phyloP scores from a whole-genome alignment of 2,329 filamentous ascomycete genomes.

The Sporothrix brasiliensis region DNA sequence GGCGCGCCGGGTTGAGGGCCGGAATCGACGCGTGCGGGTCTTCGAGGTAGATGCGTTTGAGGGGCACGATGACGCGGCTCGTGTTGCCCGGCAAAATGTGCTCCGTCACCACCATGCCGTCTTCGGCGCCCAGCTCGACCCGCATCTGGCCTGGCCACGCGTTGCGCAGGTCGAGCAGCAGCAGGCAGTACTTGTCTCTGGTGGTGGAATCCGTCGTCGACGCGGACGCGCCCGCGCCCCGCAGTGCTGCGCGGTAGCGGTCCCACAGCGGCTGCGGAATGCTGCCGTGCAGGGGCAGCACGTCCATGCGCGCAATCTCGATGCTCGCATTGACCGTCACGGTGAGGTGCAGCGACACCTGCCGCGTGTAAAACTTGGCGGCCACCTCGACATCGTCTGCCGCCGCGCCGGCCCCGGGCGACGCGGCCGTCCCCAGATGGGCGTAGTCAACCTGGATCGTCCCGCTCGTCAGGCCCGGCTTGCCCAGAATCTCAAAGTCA shows the following conservation, averaged over 20 bases:
- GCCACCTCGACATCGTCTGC: conserved; percentile 64
- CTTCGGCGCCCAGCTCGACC: conserved; percentile 56
- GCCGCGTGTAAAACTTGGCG: conserved; percentile 79
- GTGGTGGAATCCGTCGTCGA: background rate
- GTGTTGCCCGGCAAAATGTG: conserved; percentile 68
- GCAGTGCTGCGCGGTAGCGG: conserved; percentile 41
- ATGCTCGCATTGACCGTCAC: conserved; percentile 92
- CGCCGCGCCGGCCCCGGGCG: conserved; percentile 56
- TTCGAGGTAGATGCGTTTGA: conserved; percentile 74
- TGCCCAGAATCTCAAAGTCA: conserved; percentile 82
- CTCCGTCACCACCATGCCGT: conserved; percentile 55
- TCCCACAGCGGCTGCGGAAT: conserved; percentile 66
- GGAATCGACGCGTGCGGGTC: conserved; percentile 78
- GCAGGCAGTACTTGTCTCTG: conserved; percentile 69
- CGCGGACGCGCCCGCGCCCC: no score
- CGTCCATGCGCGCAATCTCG: conserved; percentile 77
- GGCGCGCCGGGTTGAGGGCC: conserved; percentile 75
- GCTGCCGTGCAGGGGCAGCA: conserved; percentile 70
- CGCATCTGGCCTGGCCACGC: conserved; percentile 81
- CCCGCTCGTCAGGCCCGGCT: conserved; percentile 78
- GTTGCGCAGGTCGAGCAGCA: conserved; percentile 84
- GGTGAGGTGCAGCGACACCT: conserved; percentile 76
- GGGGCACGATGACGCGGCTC: conserved; percentile 72
- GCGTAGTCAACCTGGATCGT: conserved; percentile 86
- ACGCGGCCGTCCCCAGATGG: conserved; percentile 66